These are phyloP conservation scores for Lecanicillium sp. DNA, from an alignment of 2,329 filamentous ascomycete genomes.

Conservation along the genomic window DNA sequence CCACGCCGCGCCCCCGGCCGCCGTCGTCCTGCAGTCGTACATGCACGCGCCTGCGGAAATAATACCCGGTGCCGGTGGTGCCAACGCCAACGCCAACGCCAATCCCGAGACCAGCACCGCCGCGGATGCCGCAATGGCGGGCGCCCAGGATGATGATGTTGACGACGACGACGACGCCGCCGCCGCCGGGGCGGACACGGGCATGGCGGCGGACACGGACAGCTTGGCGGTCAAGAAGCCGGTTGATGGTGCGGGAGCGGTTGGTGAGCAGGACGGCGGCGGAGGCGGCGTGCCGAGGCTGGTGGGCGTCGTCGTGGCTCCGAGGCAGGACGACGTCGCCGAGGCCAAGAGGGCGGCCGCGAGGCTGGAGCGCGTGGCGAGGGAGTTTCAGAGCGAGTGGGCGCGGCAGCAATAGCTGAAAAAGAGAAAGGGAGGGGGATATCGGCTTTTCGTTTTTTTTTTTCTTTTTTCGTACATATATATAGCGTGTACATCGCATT, in stretches of 20 bases:
- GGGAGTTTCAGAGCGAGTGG: constrained; percentile 51
- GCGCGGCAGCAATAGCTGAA: too few species aligned
- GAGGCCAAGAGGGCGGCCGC: constrained; percentile 49
- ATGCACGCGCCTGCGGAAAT: constrained; percentile 32
- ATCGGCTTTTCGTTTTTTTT: neutral
- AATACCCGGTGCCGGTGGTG: neutral
- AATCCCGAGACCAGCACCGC: neutral
- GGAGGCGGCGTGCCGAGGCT: constrained; percentile 44
- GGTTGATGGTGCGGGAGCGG: neutral
- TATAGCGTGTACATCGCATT: too few species aligned
- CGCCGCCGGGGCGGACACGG: neutral
- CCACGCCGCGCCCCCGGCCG: too few species aligned
- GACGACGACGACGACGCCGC: constrained; percentile 14
- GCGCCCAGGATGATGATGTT: too few species aligned
- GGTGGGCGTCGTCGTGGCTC: constrained; percentile 48
- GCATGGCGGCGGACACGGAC: neutral
- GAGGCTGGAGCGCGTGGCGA: constrained; percentile 47
- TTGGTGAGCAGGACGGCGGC: constrained; percentile 12
- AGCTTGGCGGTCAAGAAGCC: neutral
- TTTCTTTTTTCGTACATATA: neutral
- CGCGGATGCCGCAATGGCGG: neutral
- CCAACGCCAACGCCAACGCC: too few species aligned
- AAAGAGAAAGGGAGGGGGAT: constrained; percentile 17
- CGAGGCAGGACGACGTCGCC: constrained; percentile 37
- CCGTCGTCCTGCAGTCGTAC: constrained; percentile 41